These are phyloP conservation scores for Orbilia blumenaviensis DNA, from an alignment of 2,329 filamentous ascomycete species.

Conservation along the genomic window DNA sequence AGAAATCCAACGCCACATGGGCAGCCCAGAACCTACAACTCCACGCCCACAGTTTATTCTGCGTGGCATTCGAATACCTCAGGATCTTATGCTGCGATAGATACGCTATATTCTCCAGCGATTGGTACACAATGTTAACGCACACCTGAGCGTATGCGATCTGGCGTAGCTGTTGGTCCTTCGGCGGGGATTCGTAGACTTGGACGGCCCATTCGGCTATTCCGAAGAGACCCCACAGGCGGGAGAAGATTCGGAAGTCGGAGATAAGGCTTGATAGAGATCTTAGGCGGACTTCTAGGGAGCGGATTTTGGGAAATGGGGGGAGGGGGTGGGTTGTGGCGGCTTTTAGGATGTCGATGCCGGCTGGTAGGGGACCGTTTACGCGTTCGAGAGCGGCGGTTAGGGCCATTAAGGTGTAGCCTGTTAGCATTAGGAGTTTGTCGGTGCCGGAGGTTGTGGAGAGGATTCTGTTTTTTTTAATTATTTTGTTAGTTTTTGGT, in stretches of 20 bases:
- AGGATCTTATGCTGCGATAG: constrained; percentile 78
- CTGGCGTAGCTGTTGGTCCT: constrained; percentile 63
- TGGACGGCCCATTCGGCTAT: constrained; percentile 73
- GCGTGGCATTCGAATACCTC: constrained; percentile 67
- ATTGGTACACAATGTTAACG: constrained; percentile 75
- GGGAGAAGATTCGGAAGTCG: constrained; percentile 76
- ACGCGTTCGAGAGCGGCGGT: constrained; percentile 68
- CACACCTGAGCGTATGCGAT: constrained; percentile 75
- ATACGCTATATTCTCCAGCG: constrained; percentile 83
- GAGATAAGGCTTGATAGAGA: constrained; percentile 72
- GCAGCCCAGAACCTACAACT: constrained; percentile 82
- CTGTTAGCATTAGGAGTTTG: constrained; percentile 72
- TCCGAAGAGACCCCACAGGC: constrained; percentile 79
- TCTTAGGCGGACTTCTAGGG: constrained; percentile 65
- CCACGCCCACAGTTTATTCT: constrained; percentile 73
- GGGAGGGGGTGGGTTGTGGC: constrained; percentile 61
- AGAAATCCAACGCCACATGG: constrained; percentile 79
- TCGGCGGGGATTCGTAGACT: constrained; percentile 58
- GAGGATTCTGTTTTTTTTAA: constrained; percentile 71
- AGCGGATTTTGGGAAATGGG: constrained; percentile 65
- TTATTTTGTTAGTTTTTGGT: constrained; percentile 37
- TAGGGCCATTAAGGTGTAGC: constrained; percentile 72
- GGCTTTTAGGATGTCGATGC: constrained; percentile 66
- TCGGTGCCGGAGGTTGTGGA: constrained; percentile 76
- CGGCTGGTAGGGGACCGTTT: constrained; percentile 68